Base-by-base conservation (phyloP, 192 early-diverging fungal genomes). In the Coemansia brasiliensis region DNA sequence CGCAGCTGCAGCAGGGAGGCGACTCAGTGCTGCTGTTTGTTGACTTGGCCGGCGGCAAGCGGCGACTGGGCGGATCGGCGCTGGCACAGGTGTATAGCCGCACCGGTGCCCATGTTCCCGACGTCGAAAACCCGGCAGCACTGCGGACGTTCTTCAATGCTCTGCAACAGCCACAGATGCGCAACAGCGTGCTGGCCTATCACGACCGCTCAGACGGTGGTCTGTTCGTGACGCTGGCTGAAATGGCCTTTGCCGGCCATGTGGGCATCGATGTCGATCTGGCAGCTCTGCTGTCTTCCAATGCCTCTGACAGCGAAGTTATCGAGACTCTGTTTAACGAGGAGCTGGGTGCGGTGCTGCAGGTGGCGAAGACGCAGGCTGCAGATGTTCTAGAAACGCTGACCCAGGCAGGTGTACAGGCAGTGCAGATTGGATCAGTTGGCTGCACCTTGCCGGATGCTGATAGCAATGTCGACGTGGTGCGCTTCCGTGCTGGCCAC, bases 191-290 rank as follows among this genome's bases (percentile, higher is more conserved):
- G 2, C 79, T 94, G 41, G 94, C 98, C 29, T 99, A 98, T 83
- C 98, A 99, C 77, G 98, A 99, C 69, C 89, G 95, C 40, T 96
- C 94, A 4, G 98, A 99, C 82, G 98, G 98, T 61, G 98, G 98
- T 41, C 80, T 99, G 64, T 88, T 98, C 59, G 70, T 85, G 15
- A 92, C 98, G n/a, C 60, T 99, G 25, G 79, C 81, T 20, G 98
- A 99, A 72, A 99, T 99, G 98, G 83, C 81, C 21, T 95, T 99
- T 84, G 95, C 98, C 16, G 95, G 94, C 10, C 96, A 91, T 58
- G 82, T 91, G 4, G 95, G 96, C 29, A 82, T 84, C 46, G 68
- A 82, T 15, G 54, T 98, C 5, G 89, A 96, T 51, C 52, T 91
- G 5, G 41, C 75, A 5, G 43, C 83, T 0, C 56, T 87, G 22